phyloP scores from a whole-genome alignment of 2,329 filamentous ascomycete species.

The Verticillium alfalfae region DNA sequence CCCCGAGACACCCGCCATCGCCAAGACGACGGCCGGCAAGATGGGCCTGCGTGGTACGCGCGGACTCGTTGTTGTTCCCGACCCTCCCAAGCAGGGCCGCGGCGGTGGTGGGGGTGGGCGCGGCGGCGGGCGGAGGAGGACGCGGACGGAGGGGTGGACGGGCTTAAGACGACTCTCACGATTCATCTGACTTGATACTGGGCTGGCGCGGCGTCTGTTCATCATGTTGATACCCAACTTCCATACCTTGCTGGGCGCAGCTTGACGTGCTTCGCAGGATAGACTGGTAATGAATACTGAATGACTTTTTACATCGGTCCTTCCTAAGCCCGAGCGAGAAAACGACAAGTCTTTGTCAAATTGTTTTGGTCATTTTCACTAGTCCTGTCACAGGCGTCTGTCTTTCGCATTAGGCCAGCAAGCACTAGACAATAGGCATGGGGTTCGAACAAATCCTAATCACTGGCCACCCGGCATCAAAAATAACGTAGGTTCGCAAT shows the following conservation, averaged over 20 bases:
- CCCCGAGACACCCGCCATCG: constrained; percentile 39
- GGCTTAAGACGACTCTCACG: not conserved
- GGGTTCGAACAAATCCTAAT: too few relatives aligned
- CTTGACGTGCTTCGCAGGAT: not conserved
- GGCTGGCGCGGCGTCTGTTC: not conserved
- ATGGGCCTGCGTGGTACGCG: constrained; percentile 50
- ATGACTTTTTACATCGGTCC: too few relatives aligned
- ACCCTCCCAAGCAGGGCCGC: constrained; percentile 25
- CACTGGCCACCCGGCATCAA: too few relatives aligned
- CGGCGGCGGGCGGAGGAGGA: constrained; percentile 5
- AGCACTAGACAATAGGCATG: too few relatives aligned
- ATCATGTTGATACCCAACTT: not conserved
- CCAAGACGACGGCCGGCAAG: constrained; percentile 44
- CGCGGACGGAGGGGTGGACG: not conserved
- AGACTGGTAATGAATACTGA: not conserved
- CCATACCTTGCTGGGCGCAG: not conserved
- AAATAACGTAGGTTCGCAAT: too few relatives aligned
- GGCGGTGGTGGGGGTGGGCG: constrained; percentile 17
- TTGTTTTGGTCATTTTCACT: too few relatives aligned
- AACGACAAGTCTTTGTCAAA: too few relatives aligned
- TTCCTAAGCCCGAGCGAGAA: too few relatives aligned
- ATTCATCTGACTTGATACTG: not conserved
- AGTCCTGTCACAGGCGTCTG: too few relatives aligned
- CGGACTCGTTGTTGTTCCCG: constrained; percentile 41
- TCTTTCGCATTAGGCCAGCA: too few relatives aligned